Conservation (phyloP, 306 rosid genomes). For the Gynostemma pentaphyllum region DNA sequence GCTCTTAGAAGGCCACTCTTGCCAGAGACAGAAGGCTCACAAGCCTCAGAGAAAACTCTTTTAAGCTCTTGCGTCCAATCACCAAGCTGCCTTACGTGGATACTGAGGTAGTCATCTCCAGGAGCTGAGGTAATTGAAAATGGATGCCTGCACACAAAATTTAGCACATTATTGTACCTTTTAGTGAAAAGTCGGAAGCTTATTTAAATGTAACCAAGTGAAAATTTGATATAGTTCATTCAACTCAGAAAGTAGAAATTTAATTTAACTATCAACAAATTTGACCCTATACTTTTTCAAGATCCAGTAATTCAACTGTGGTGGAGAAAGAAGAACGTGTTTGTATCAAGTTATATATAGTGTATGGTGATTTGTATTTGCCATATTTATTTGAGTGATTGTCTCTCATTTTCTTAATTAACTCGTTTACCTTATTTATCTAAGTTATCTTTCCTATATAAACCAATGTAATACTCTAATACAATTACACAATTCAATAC, state of each 20-base stretch:
- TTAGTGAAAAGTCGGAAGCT: not conserved
- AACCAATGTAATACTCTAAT: no score
- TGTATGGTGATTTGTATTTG: no score
- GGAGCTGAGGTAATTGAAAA: constrained; percentile 99
- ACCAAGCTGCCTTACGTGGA: constrained; percentile 96
- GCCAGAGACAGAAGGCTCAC: constrained; percentile 85
- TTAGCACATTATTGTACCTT: not conserved
- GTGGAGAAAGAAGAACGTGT: not conserved
- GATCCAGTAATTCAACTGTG: constrained; percentile 3
- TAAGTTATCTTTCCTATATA: no score
- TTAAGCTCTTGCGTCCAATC: constrained; percentile 99
- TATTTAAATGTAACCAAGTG: not conserved
- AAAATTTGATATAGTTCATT: not conserved
- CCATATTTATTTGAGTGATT: no score
- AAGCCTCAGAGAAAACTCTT: constrained; percentile 81
- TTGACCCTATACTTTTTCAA: not conserved
- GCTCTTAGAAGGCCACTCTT: constrained; percentile 98
- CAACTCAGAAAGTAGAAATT: not conserved
- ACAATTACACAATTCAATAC: no score
- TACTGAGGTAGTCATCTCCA: constrained; percentile 85
- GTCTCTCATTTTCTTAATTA: no score
- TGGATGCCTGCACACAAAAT: constrained; percentile 67
- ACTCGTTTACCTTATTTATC: no score
- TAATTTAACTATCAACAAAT: not conserved
- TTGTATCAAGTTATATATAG: no score